A percentile compares a stretch with the other conserved stretches of the same genome.
Evolutionary conservation across 192 early-diverging fungal genomes (phyloP).

Genomic region (Spizellomyces punctatus): DNA sequence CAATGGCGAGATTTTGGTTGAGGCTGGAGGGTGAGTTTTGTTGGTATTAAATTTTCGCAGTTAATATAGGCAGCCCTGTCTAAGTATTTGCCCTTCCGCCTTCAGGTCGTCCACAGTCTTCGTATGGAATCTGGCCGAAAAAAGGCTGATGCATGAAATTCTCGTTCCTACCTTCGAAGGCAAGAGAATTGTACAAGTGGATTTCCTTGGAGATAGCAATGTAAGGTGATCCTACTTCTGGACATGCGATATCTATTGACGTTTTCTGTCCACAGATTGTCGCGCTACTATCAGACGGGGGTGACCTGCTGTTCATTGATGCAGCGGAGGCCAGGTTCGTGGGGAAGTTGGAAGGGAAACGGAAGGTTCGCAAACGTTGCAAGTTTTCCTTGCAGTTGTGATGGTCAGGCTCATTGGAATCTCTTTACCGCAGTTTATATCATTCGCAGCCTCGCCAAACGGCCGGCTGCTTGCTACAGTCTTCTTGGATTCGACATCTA

Average conservation of each 20-base stretch:
- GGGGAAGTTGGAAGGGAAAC: conserved; percentile 39
- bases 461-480: conserved; percentile 43
- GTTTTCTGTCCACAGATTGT: conserved; percentile 28
- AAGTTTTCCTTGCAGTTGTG: background rate
- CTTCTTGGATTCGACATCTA: conserved; percentile 30
- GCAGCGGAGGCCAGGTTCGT: conserved; percentile 41
- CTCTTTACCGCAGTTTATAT: conserved; percentile 31
- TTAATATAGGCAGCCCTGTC: background rate
- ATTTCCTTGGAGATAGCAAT: conserved; percentile 41
- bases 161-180: conserved; percentile 44
- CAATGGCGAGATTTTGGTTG: conserved; percentile 49
- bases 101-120: conserved; percentile 42
- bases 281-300: conserved; percentile 45
- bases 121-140: conserved; percentile 53
- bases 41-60: background rate
- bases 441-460: conserved; percentile 47
- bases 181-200: conserved; percentile 40
- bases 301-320: conserved; percentile 50
- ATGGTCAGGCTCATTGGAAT: no score
- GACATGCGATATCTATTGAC: conserved; percentile 10
- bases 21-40: conserved; percentile 43
- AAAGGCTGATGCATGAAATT: conserved; percentile 51
- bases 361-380: conserved; percentile 15
- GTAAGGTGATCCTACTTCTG: conserved; percentile 23
- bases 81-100: no score